phyloP scores from a whole-genome alignment of 352 stramenopile species.

The Plasmopara viticola region DNA sequence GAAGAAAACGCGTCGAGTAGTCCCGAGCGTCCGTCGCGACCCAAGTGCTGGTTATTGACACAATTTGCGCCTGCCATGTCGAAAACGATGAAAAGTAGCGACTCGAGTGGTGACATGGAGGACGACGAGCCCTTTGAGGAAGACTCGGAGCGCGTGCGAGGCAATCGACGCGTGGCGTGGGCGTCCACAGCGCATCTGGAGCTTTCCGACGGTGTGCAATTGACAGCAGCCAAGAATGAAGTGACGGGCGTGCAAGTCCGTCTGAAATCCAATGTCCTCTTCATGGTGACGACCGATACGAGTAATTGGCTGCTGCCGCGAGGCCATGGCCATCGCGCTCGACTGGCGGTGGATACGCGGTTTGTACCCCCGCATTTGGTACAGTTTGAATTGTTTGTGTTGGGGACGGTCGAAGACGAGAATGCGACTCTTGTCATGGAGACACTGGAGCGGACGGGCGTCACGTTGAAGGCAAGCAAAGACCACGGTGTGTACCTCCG shows the following conservation, averaged over 20 bases:
- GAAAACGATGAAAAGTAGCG: constrained; percentile 26
- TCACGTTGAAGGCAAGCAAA: constrained; percentile 19
- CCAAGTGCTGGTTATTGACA: constrained; percentile 38
- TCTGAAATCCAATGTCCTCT: constrained; percentile 47
- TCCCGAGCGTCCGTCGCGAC: neutral
- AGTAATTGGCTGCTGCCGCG: constrained; percentile 53
- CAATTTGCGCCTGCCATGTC: constrained; percentile 51
- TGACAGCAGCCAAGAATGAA: constrained; percentile 46
- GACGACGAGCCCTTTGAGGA: constrained; percentile 37
- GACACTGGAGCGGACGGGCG: constrained; percentile 34
- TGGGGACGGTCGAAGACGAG: constrained; percentile 62
- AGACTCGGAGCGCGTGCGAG: constrained; percentile 7
- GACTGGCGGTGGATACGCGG: constrained; percentile 44
- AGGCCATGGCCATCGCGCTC: constrained; percentile 50
- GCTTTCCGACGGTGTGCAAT: constrained; percentile 32
- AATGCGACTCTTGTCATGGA: constrained; percentile 52
- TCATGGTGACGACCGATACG: constrained; percentile 43
- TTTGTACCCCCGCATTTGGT: constrained; percentile 47
- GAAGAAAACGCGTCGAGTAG: constrained; percentile 10
- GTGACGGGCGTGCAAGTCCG: constrained; percentile 53
- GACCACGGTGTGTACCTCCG: constrained; percentile 60
- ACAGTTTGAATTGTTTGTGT: constrained; percentile 42
- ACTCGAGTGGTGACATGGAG: constrained; percentile 33
- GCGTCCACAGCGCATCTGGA: constrained; percentile 26
- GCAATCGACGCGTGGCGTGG: constrained; percentile 31